Conservation (phyloP, 2,329 filamentous ascomycete genomes). For the Ceratocystis alfenasii region DNA sequence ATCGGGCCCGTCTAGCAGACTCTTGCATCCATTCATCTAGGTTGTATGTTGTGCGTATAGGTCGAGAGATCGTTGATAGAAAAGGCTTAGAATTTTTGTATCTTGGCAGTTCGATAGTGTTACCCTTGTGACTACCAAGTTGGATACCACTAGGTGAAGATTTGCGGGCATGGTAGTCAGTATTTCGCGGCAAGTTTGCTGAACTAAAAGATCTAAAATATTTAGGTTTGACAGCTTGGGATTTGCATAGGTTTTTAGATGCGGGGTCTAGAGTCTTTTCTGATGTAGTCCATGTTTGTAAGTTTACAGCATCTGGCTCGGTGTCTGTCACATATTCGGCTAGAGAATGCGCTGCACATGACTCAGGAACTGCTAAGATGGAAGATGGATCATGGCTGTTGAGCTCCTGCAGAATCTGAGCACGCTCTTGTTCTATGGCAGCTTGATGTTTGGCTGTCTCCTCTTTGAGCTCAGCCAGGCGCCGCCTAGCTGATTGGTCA, state of each 20-base stretch:
- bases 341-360: neutral
- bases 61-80: neutral
- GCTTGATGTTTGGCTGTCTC: constrained; percentile 12
- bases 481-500: constrained; percentile 22
- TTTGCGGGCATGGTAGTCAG: neutral
- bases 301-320: too few species aligned
- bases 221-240: too few species aligned
- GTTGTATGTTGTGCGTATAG: neutral
- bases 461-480: constrained; percentile 24
- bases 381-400: constrained; percentile 2
- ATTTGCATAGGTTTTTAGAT: too few species aligned
- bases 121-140: neutral
- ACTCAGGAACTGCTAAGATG: neutral
- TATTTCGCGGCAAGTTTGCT: too few species aligned
- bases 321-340: too few species aligned
- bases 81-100: neutral
- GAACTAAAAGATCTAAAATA: too few species aligned
- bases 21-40: neutral
- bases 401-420: constrained; percentile 24
- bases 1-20: neutral
- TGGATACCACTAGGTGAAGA: neutral
- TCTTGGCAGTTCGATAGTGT: neutral
- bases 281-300: too few species aligned
- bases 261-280: too few species aligned
- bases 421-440: constrained; percentile 24